These are phyloP conservation scores for Globisporangium emineosum DNA, from an alignment of 352 stramenopile genomes.

Conservation along the genomic window DNA sequence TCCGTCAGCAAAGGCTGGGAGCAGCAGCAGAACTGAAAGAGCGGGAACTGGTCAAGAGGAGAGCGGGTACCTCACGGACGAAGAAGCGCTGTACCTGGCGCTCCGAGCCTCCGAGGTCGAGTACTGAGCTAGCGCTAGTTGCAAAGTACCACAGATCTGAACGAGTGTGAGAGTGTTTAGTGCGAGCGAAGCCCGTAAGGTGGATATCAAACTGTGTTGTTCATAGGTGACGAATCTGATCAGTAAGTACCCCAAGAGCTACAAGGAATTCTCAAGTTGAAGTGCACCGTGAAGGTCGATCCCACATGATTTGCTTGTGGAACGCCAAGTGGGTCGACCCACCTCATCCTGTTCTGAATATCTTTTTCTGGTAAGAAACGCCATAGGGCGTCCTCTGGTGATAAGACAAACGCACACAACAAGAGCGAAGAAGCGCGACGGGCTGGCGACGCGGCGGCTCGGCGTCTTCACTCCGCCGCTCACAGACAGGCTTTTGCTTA, in stretches of 20 bases:
- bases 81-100: conserved; percentile 22
- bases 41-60: background rate
- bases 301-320: background rate
- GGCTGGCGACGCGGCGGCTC: background rate
- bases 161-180: background rate
- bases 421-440: conserved; percentile 9
- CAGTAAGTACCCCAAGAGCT: background rate
- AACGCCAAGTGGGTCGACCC: background rate
- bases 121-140: no score
- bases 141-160: background rate
- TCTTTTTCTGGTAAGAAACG: background rate
- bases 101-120: conserved; percentile 21
- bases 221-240: background rate
- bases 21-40: background rate
- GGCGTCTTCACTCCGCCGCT: background rate
- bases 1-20: background rate
- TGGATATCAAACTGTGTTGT: background rate
- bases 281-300: no score
- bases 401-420: background rate
- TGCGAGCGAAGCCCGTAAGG: background rate
- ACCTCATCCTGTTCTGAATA: background rate
- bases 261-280: background rate
- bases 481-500: no score
- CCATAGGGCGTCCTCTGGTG: background rate
- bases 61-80: conserved; percentile 20